Conservation (phyloP, 1,284 basidiomycete species). For the Fomitopsis schrenkii region DNA sequence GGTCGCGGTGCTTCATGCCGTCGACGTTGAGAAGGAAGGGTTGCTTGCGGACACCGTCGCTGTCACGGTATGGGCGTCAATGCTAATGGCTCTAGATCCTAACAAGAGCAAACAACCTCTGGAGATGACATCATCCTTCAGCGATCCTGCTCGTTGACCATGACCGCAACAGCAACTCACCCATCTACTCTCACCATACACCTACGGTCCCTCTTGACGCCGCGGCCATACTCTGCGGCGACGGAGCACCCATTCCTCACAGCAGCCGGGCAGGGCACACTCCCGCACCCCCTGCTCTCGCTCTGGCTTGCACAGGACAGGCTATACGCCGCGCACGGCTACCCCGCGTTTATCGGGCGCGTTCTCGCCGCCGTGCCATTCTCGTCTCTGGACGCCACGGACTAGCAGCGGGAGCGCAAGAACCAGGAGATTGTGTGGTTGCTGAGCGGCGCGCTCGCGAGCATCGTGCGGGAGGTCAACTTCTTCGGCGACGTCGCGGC, state of each 20-base stretch:
- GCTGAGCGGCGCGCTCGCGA: constrained; percentile 49
- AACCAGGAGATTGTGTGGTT: constrained; percentile 45
- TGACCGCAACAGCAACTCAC: background rate
- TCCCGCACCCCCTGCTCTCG: constrained; percentile 43
- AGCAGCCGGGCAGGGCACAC: constrained; percentile 45
- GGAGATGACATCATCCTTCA: background rate
- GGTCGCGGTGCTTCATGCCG: constrained; percentile 43
- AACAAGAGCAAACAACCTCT: constrained; percentile 1
- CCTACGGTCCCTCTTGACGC: constrained; percentile 33
- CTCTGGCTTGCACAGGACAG: constrained; percentile 65
- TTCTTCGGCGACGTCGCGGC: constrained; percentile 56
- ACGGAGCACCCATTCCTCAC: constrained; percentile 53
- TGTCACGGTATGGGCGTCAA: constrained; percentile 3
- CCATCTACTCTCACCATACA: constrained; percentile 21
- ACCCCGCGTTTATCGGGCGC: constrained; percentile 57
- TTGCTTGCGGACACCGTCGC: too few relatives aligned
- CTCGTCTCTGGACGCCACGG: constrained; percentile 28
- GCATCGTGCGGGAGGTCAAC: constrained; percentile 54
- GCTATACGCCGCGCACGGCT: constrained; percentile 65
- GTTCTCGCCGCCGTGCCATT: constrained; percentile 53
- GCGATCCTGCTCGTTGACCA: background rate
- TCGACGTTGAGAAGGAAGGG: too few relatives aligned
- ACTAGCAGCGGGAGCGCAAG: constrained; percentile 30
- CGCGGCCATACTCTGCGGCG: constrained; percentile 40
- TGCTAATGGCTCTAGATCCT: background rate